Conservation (phyloP, 208 protist genomes). For the Leishmania major region DNA sequence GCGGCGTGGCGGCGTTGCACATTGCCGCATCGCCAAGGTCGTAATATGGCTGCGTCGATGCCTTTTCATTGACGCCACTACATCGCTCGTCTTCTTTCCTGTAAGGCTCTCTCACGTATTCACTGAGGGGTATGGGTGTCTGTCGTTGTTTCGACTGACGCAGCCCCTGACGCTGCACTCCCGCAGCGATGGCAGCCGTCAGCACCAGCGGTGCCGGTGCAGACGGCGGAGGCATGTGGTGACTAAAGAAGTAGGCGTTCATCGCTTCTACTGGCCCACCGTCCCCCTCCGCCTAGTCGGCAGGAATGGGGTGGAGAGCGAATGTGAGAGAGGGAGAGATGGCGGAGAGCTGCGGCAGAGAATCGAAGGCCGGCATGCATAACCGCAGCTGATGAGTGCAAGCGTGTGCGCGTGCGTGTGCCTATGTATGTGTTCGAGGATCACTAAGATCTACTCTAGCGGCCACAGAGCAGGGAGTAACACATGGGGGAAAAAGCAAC, state of each 20-base stretch:
- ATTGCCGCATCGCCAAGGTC: background rate
- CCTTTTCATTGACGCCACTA: background rate
- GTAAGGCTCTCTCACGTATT: background rate
- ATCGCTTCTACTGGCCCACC: slow-evolving; percentile 3
- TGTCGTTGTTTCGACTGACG: background rate
- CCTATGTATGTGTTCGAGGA: background rate
- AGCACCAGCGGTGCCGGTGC: background rate
- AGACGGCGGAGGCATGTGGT: background rate
- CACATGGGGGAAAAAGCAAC: background rate
- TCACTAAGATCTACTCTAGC: background rate
- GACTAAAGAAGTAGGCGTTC: slow-evolving; percentile 35
- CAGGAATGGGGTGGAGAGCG: background rate
- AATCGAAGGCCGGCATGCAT: background rate
- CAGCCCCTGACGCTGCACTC: background rate
- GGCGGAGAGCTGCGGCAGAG: background rate
- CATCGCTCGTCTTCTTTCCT: background rate
- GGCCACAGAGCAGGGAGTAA: background rate
- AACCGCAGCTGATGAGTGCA: background rate
- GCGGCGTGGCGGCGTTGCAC: background rate
- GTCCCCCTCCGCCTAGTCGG: background rate
- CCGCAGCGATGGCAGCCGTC: background rate
- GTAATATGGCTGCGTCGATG: background rate
- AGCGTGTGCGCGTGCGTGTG: background rate
- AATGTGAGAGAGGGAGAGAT: background rate
- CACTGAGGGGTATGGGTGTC: background rate